Evolutionary conservation across 768 basidiomycete genomes (phyloP), one percentile per base, ranked within the genome.

Genomic region (Tephrocybe rancida): DNA sequence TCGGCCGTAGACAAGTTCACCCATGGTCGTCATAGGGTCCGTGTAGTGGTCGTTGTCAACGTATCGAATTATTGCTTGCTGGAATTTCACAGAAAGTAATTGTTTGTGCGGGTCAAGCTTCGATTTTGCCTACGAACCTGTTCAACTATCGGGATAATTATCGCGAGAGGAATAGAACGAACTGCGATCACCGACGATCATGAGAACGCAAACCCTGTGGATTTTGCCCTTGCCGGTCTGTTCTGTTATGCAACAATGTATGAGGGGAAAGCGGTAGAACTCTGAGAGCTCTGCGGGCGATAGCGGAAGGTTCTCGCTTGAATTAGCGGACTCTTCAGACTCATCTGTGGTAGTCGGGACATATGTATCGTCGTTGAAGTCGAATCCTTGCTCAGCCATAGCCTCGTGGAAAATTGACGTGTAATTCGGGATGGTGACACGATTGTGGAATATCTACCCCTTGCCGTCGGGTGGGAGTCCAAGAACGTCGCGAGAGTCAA

Each of bases 201-300:
- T 80, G 58, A 90, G 79, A 34, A 75, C 73, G 48, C 83, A 82
- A 47, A 78, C 68, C 16, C 84, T 80, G 24, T 81, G 77, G 56
- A 90, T 88, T 65, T 93, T 96, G 13, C 97, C 97, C 72, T 98
- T 98, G 51, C 89, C 87, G 0, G 95, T 98, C 79, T 98, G 95
- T 56, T 92, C 88, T 3, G 84, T 84, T 61, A 95, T 87, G 37
- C 84, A 73, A 5, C 86, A 80, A 58, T 68, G 66, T 53, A 81
- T 65, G 45, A 83, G 69, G 50, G 75, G 72, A 48, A 76, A 75
- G 37, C 69, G 66, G 56, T 77, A 73, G 49, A 78, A 68, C 25
- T 63, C 56, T 2, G 38, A 41, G 27, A 66, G 47, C 29, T 67
- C 58, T 6, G 29, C 9, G 2, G 50, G 44, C 5, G 59, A 47